Evolutionary conservation across 2,329 filamentous ascomycete species (phyloP).

Genomic region (Xylaria sp.): DNA sequence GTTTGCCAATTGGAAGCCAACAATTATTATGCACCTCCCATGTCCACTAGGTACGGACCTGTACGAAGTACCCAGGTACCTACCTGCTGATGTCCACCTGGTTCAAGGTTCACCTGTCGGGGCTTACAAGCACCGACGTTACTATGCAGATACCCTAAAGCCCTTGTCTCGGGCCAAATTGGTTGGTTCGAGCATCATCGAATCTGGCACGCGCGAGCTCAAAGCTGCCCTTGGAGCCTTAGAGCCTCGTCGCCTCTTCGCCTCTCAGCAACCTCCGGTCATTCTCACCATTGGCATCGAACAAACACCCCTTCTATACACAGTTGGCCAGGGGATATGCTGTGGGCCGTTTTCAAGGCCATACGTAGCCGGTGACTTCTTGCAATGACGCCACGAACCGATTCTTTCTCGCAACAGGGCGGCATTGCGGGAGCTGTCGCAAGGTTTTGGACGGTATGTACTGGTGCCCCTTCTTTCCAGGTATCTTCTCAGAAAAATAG

Average conservation of each 20-base stretch:
- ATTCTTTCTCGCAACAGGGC: slow-evolving; percentile 24
- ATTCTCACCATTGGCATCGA: not conserved
- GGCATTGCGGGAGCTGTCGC: slow-evolving; percentile 39
- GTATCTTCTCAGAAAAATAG: not conserved
- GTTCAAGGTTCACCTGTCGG: not conserved
- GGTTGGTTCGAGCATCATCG: slow-evolving; percentile 1
- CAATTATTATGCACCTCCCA: too few species aligned
- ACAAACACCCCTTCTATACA: not conserved
- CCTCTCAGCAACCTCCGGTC: not conserved
- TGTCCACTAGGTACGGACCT: too few species aligned
- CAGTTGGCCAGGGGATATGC: slow-evolving; percentile 35
- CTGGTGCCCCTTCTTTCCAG: not conserved
- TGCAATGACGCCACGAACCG: slow-evolving; percentile 42
- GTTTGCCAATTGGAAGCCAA: too few species aligned
- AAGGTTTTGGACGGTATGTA: slow-evolving; percentile 52
- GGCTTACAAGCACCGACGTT: not conserved
- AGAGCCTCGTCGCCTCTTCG: too few species aligned
- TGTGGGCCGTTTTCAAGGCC: slow-evolving; percentile 41
- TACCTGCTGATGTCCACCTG: too few species aligned
- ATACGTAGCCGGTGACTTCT: slow-evolving; percentile 48
- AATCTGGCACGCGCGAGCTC: slow-evolving; percentile 17
- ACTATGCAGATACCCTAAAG: too few species aligned
- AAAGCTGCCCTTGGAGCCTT: not conserved
- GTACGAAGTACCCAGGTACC: too few species aligned
- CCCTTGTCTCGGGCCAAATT: not conserved